Conservation (phyloP, 345 rosid genomes). For the Euclidium syriacum region DNA sequence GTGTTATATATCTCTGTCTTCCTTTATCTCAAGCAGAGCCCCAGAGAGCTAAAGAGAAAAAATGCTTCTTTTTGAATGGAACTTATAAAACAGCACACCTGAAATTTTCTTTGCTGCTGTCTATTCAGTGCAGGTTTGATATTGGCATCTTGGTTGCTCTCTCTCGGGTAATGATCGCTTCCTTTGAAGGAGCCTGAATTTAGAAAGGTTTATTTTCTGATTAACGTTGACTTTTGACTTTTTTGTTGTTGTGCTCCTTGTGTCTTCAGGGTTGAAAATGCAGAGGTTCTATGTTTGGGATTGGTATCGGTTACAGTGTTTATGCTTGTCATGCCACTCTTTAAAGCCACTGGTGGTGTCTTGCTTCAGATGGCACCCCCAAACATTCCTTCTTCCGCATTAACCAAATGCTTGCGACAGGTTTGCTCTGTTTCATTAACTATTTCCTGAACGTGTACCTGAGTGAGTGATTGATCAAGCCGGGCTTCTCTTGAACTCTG, state of each 20-base stretch:
- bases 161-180: slow-evolving; percentile 65
- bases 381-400: slow-evolving; percentile 72
- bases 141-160: slow-evolving; percentile 92
- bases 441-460: not conserved
- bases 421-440: slow-evolving; percentile 28
- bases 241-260: no score
- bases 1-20: slow-evolving; percentile 32
- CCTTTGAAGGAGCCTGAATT: not conserved
- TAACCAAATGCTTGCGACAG: slow-evolving; percentile 92
- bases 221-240: no score
- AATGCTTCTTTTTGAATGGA: not conserved
- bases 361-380: slow-evolving; percentile 97
- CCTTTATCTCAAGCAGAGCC: slow-evolving; percentile 1
- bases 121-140: slow-evolving; percentile 96
- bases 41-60: not conserved
- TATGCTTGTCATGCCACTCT: slow-evolving; percentile 86
- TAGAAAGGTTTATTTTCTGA: no score
- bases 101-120: slow-evolving; percentile 28
- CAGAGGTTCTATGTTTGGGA: slow-evolving; percentile 91
- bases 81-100: slow-evolving; percentile 24
- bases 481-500: not conserved
- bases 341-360: slow-evolving; percentile 69
- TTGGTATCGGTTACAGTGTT: slow-evolving; percentile 77
- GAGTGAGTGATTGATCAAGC: not conserved
- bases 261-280: slow-evolving; percentile 75